Base-by-base conservation (phyloP, 2,329 filamentous ascomycete species). In the Pyrenochaeta sp. region DNA sequence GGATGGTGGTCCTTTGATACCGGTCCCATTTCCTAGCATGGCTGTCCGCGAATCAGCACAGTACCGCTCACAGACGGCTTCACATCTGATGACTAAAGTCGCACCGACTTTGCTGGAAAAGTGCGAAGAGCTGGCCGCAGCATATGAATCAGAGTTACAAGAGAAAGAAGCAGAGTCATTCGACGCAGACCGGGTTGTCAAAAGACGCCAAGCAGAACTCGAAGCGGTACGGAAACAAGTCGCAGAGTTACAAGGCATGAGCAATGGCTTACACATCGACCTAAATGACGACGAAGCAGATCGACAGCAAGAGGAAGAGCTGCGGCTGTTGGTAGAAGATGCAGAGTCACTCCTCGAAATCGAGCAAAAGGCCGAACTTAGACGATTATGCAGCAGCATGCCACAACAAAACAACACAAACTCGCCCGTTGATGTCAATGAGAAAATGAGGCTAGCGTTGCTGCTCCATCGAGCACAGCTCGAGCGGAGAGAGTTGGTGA, bases 141-240 rank as follows among this genome's bases (percentile, higher is more conserved):
- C 79, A 54, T 92, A 92, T 70, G 91, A 95, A 57, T 86, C 89
- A 28, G 90, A 94, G 72, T 86, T 91, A 68, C 84, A 85, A 51
- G 90, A 93, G 64, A 92, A 91, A 72, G 87, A 92, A 51, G 75
- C 75, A 2, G 82, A 84, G 58, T 71, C 78, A 0, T 69, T 74
- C 9, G 82, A 84, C 59, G 80, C 81, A 1, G 78, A 82, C 53
- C 78, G 81, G 3, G 79, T 84, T 1, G 77, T 80, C 24, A 76
- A 77, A 59, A 89, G 89, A 65, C 88, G 90, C 0, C 86, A 90
- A 61, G 83, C 85, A 32, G 91, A 94, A 72, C 82, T 92, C 3
- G 84, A 85, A 44, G 79, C 81, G 1, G 80, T 90, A 15, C 85
- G 83, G 12, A 84, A 86, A 56, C 84, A 89, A 63, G 84, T 89